Evolutionary conservation across 495 filamentous ascomycete species (phyloP).

Genomic region (Penicillium bialowiezense): DNA sequence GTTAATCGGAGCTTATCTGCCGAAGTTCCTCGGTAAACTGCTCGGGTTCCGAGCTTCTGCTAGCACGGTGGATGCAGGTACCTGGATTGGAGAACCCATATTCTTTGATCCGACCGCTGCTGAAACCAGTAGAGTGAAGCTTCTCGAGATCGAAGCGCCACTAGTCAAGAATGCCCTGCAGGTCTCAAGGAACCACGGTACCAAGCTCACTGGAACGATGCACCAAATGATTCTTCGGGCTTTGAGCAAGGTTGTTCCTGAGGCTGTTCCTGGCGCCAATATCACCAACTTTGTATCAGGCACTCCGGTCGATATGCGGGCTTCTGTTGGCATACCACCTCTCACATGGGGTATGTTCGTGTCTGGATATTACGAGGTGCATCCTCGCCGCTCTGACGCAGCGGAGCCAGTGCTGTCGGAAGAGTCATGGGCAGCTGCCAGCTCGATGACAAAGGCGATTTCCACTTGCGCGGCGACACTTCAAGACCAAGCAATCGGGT

Average conservation of each 20-base stretch:
- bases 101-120: slow-evolving; percentile 11
- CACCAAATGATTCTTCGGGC: slow-evolving; percentile 23
- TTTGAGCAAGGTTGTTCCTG: slow-evolving; percentile 16
- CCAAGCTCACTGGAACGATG: slow-evolving; percentile 20
- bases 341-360: slow-evolving; percentile 21
- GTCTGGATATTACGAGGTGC: slow-evolving; percentile 11
- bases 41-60: slow-evolving; percentile 18
- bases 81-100: slow-evolving; percentile 21
- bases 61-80: slow-evolving; percentile 18
- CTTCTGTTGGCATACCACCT: slow-evolving; percentile 13
- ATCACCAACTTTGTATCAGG: slow-evolving; percentile 22
- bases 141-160: slow-evolving; percentile 20
- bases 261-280: slow-evolving; percentile 8
- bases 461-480: slow-evolving; percentile 14
- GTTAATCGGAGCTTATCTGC: slow-evolving; percentile 13
- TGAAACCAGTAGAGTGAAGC: slow-evolving; percentile 7
- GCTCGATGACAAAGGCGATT: slow-evolving; percentile 16
- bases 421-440: slow-evolving; percentile 19
- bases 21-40: slow-evolving; percentile 8
- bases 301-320: slow-evolving; percentile 24
- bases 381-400: slow-evolving; percentile 2
- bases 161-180: slow-evolving; percentile 12
- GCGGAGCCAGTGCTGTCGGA: slow-evolving; percentile 8
- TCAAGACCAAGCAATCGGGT: slow-evolving; percentile 24
- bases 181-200: slow-evolving; percentile 10